Conservation (phyloP, 2,329 filamentous ascomycete genomes). For the Westerdykella aurantiaca region DNA sequence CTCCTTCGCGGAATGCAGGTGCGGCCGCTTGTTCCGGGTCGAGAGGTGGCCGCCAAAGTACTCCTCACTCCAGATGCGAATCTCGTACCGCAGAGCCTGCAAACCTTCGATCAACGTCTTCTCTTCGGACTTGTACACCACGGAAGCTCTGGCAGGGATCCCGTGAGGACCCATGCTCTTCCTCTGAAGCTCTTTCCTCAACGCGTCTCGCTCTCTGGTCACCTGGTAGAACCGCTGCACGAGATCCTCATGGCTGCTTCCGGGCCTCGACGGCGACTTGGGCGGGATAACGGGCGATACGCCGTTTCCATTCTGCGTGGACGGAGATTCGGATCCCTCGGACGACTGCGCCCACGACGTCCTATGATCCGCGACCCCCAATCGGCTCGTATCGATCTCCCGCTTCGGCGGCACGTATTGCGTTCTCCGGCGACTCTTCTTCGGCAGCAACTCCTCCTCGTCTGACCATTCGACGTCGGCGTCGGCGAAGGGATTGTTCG, state of each 20-base stretch:
- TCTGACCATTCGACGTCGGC: conserved; percentile 33
- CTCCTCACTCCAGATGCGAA: conserved; percentile 31
- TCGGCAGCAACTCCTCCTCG: conserved; percentile 33
- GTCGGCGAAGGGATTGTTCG: conserved; percentile 26
- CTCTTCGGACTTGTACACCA: conserved; percentile 32
- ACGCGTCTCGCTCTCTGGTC: conserved; percentile 34
- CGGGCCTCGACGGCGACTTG: conserved; percentile 33
- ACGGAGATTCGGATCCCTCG: conserved; percentile 15
- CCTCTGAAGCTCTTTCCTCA: conserved; percentile 33
- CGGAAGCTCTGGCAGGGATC: conserved; percentile 19
- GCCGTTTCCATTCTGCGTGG: conserved; percentile 15
- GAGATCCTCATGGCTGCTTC: conserved; percentile 34
- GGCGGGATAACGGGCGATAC: conserved; percentile 26
- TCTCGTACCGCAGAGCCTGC: conserved; percentile 29
- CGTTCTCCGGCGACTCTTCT: conserved; percentile 18
- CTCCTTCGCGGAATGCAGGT: conserved; percentile 27
- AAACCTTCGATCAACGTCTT: conserved; percentile 33
- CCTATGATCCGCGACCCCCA: neutral
- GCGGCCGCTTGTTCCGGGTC: conserved; percentile 25
- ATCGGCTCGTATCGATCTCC: neutral
- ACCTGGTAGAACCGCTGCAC: conserved; percentile 35
- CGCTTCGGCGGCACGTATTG: conserved; percentile 24
- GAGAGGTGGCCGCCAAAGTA: conserved; percentile 29
- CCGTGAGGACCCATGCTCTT: conserved; percentile 29
- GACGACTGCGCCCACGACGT: conserved; percentile 12